Evolutionary conservation across 2,329 filamentous ascomycete species (phyloP).

Genomic region (Penicillium hordei): DNA sequence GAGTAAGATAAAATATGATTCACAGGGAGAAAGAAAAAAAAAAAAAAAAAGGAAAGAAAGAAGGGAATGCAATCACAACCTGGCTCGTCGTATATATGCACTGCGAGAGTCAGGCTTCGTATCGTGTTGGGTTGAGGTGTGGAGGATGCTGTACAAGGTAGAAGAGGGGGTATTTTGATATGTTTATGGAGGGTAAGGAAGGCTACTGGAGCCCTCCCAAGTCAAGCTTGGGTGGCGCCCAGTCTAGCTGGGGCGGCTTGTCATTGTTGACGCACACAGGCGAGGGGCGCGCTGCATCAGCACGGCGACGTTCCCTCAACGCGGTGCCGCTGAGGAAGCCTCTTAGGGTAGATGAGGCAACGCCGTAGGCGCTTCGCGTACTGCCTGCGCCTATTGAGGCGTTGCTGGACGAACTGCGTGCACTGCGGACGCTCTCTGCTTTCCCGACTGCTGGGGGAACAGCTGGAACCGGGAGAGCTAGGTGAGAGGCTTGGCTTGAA

Average conservation of each 20-base stretch:
- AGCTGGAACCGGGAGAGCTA: conserved; percentile 35
- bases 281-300: conserved; percentile 29
- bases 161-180: not conserved
- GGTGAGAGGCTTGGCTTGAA: conserved; percentile 20
- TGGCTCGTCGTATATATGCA: conserved; percentile 15
- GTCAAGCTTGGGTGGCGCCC: conserved; percentile 40
- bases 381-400: conserved; percentile 39
- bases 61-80: conserved; percentile 5
- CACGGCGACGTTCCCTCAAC: conserved; percentile 30
- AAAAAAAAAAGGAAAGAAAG: not conserved
- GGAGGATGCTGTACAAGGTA: conserved; percentile 7
- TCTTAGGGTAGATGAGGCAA: conserved; percentile 38
- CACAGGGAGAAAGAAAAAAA: not conserved
- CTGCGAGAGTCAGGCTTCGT: conserved; percentile 5
- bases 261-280: conserved; percentile 34
- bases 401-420: conserved; percentile 37
- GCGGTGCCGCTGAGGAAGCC: conserved; percentile 36
- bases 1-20: not conserved
- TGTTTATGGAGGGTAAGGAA: not conserved
- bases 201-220: conserved; percentile 30
- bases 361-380: conserved; percentile 36
- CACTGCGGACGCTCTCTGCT: conserved; percentile 38
- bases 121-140: not conserved
- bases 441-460: conserved; percentile 29
- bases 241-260: conserved; percentile 38